Percentiles rank a stretch among this genome's conserved stretches.
These are phyloP conservation scores for Ogataea methanolica DNA, from an alignment of 805 yeast genomes.

Conservation along the genomic window DNA sequence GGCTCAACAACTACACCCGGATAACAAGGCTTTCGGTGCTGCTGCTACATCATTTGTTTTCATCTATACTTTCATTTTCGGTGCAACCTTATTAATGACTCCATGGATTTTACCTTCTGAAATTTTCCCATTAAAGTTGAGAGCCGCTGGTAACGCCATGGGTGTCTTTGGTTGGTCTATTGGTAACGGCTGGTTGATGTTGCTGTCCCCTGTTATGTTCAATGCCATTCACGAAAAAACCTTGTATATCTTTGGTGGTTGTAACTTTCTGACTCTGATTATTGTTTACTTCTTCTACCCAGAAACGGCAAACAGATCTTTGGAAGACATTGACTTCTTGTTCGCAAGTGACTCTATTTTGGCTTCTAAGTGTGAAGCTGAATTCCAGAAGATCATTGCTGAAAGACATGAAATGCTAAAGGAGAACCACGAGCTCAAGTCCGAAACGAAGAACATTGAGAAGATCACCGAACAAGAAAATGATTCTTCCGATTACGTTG, in stretches of 20 bases:
- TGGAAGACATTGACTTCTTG: slow-evolving; percentile 33
- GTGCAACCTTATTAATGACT: slow-evolving; percentile 21
- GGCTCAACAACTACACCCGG: slow-evolving; percentile 22
- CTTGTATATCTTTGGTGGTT: slow-evolving; percentile 28
- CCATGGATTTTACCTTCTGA: slow-evolving; percentile 24
- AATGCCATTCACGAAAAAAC: slow-evolving; percentile 26
- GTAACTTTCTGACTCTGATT: slow-evolving; percentile 25
- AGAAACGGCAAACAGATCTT: slow-evolving; percentile 40
- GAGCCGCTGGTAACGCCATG: slow-evolving; percentile 26
- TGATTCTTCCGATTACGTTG: slow-evolving; percentile 1
- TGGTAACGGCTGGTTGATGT: slow-evolving; percentile 33
- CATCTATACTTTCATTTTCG: slow-evolving; percentile 32
- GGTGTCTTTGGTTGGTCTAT: slow-evolving; percentile 28
- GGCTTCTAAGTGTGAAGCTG: slow-evolving; percentile 12
- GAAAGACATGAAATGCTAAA: slow-evolving; percentile 4
- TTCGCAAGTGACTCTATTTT: slow-evolving; percentile 9
- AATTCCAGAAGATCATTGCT: slow-evolving; percentile 4
- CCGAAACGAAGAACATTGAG: slow-evolving; percentile 1
- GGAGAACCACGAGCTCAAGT: neutral
- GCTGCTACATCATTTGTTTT: slow-evolving; percentile 33
- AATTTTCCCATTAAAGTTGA: slow-evolving; percentile 22
- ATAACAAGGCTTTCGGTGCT: slow-evolving; percentile 28
- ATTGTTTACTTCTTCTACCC: slow-evolving; percentile 37
- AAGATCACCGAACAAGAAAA: neutral
- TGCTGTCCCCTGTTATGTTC: slow-evolving; percentile 30